Conservation (phyloP, 23 red algal species). For the Gracilaria gracilis region DNA sequence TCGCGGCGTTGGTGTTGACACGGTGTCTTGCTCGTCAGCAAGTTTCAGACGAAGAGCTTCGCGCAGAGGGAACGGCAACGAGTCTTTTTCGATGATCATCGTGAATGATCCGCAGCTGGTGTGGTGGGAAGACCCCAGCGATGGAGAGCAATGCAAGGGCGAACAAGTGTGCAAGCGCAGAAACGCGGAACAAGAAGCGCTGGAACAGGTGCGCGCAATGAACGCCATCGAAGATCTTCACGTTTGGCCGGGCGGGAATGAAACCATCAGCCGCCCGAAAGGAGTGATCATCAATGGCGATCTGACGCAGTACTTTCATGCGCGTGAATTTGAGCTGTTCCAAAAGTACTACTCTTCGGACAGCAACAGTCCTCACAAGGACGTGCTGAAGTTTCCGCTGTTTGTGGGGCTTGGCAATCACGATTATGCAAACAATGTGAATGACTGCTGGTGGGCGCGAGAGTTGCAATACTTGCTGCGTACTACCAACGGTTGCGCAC, state of each 20-base stretch:
- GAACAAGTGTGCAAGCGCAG: not conserved
- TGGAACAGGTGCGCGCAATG: constrained; percentile 17
- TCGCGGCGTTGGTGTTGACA: not conserved
- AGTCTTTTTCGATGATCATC: constrained; percentile 21
- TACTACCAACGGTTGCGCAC: constrained; percentile 2
- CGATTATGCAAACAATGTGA: constrained; percentile 28
- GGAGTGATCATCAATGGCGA: constrained; percentile 22
- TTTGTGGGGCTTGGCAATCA: constrained; percentile 27
- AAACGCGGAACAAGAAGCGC: not conserved
- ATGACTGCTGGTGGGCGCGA: not conserved
- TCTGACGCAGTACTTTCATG: constrained; percentile 33
- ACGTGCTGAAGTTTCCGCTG: not conserved
- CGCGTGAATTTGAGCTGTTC: constrained; percentile 23
- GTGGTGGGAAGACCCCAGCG: constrained; percentile 14
- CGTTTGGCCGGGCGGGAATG: not conserved
- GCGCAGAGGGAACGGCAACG: not conserved
- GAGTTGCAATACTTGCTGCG: not conserved
- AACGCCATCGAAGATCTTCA: not conserved
- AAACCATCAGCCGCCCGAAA: not conserved
- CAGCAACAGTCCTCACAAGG: not conserved
- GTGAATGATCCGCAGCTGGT: constrained; percentile 8
- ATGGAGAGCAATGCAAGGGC: not conserved
- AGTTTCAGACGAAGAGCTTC: not conserved
- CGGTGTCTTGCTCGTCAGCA: not conserved
- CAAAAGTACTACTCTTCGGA: not conserved